These are phyloP conservation scores for Didymella arachidicola DNA, from an alignment of 2,329 filamentous ascomycete genomes.

Conservation along the genomic window DNA sequence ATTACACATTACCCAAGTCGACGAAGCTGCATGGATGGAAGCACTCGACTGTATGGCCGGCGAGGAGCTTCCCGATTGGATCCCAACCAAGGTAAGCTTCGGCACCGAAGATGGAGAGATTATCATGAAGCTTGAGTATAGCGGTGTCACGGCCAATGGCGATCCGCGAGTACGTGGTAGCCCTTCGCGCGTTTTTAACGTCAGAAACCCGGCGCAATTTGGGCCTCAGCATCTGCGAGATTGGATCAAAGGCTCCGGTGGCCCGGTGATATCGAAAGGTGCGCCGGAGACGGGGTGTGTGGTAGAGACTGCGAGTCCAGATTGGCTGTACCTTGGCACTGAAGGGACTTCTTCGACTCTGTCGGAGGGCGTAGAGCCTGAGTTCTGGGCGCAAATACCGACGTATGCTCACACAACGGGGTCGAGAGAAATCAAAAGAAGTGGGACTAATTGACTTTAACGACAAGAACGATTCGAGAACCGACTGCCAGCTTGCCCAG, in stretches of 20 bases:
- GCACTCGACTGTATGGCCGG: slow-evolving; percentile 18
- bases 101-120: slow-evolving; percentile 10
- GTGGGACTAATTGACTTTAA: no score
- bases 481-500: no score
- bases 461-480: no score
- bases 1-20: slow-evolving; percentile 4
- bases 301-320: not conserved
- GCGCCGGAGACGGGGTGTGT: not conserved
- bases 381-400: no score
- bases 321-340: not conserved
- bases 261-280: not conserved
- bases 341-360: no score
- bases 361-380: no score
- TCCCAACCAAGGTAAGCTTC: slow-evolving; percentile 13
- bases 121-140: slow-evolving; percentile 11
- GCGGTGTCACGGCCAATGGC: not conserved
- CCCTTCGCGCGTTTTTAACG: not conserved
- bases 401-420: no score
- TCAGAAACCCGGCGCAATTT: slow-evolving; percentile 7
- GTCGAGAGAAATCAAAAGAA: no score
- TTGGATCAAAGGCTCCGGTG: not conserved
- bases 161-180: not conserved
- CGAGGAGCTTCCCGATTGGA: slow-evolving; percentile 11
- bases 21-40: slow-evolving; percentile 11
- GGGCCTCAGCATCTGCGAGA: slow-evolving; percentile 7